Evolutionary conservation across 2,329 filamentous ascomycete species (phyloP).

Genomic region (Macrophomina pseudophaseolina): DNA sequence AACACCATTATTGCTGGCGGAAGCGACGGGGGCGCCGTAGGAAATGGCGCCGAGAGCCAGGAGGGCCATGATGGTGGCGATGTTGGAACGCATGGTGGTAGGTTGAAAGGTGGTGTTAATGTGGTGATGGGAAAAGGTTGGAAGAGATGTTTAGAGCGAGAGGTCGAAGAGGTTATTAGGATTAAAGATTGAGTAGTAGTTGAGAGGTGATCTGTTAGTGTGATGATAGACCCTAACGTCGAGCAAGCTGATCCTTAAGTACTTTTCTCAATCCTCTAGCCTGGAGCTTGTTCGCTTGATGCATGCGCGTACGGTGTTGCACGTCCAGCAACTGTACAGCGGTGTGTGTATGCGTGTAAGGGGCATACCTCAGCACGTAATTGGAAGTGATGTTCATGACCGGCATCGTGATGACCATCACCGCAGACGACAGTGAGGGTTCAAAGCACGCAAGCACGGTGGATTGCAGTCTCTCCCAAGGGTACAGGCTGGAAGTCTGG

Average conservation of each 20-base stretch:
- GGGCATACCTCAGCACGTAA: neutral
- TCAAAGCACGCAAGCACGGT: slow-evolving; percentile 19
- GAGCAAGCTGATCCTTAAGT: neutral
- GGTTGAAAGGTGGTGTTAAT: slow-evolving; percentile 10
- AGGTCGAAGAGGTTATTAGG: neutral
- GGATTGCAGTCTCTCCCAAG: neutral
- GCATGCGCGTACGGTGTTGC: slow-evolving; percentile 8
- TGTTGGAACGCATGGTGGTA: slow-evolving; percentile 21
- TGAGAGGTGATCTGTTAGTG: slow-evolving; percentile 2
- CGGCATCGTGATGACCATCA: neutral
- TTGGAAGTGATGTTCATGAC: slow-evolving; percentile 25
- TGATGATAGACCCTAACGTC: neutral
- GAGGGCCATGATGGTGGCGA: slow-evolving; percentile 25
- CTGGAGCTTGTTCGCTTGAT: neutral
- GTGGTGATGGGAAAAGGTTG: neutral
- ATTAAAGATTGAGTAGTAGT: slow-evolving; percentile 11
- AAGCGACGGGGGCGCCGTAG: slow-evolving; percentile 13
- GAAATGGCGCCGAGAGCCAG: slow-evolving; percentile 23
- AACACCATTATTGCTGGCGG: neutral
- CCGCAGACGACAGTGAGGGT: slow-evolving; percentile 3
- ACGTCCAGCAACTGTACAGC: neutral
- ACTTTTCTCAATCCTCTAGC: neutral
- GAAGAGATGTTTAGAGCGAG: neutral
- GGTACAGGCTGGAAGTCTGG: slow-evolving; percentile 5
- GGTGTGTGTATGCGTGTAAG: slow-evolving; percentile 5